Percentiles rank a stretch among this genome's conserved stretches.
phyloP scores from a whole-genome alignment of 352 stramenopile species.

The Phytophthora foliorum region DNA sequence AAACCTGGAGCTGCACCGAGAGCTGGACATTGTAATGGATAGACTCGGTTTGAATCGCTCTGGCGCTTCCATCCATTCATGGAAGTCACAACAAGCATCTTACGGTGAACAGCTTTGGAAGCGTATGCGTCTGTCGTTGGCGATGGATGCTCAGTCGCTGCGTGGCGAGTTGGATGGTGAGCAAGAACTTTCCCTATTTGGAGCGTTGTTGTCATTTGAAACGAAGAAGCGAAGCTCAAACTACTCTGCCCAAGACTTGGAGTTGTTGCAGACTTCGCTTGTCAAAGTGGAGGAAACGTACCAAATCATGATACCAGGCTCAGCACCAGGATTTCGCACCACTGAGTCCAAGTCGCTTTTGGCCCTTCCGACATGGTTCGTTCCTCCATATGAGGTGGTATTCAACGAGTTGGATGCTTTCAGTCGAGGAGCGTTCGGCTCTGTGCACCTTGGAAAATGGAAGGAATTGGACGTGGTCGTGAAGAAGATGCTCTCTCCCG shows the following conservation, averaged over 20 bases:
- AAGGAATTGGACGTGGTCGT: conserved; percentile 34
- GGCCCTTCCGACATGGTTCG: conserved; percentile 32
- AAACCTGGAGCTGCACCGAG: conserved; percentile 23
- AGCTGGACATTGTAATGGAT: conserved; percentile 38
- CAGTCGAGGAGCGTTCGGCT: conserved; percentile 32
- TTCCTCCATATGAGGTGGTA: conserved; percentile 44
- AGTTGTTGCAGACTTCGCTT: conserved; percentile 26
- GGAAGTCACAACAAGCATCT: conserved; percentile 19
- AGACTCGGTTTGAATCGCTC: conserved; percentile 15
- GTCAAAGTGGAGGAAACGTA: conserved; percentile 27
- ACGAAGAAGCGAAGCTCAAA: conserved; percentile 29
- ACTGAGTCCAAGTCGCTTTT: conserved; percentile 14
- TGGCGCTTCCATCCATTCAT: conserved; percentile 39
- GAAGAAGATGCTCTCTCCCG: conserved; percentile 33
- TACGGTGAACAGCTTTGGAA: conserved; percentile 38
- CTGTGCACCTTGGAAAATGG: conserved; percentile 43
- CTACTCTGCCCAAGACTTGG: conserved; percentile 24
- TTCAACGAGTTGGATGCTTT: conserved; percentile 34
- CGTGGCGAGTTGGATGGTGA: conserved; percentile 22
- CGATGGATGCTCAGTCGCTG: conserved; percentile 26
- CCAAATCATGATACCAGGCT: conserved; percentile 7
- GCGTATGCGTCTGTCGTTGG: conserved; percentile 32
- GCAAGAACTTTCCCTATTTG: conserved; percentile 24
- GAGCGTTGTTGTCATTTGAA: conserved; percentile 32
- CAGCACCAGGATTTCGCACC: conserved; percentile 5